Base-by-base conservation (phyloP, 768 basidiomycete genomes). In the Leccinum obscurum region DNA sequence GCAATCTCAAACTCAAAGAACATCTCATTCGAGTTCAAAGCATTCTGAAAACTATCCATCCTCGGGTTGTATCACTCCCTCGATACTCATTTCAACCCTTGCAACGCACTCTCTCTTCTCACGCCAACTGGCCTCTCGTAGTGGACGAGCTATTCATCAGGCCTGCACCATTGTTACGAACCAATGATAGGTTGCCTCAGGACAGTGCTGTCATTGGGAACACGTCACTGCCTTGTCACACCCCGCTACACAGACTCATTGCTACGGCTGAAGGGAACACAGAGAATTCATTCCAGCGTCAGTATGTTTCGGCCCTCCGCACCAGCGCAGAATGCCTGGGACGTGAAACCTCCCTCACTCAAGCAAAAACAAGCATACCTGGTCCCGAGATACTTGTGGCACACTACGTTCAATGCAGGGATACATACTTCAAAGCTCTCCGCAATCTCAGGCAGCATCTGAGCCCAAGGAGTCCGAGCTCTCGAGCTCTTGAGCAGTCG, bases 401-500 rank as follows among this genome's bases (percentile, higher is more conserved):
- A 3, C 51, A 69, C 51, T 63, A 71, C 26, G 6, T 10, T 26
- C 41, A 11, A 10, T 65, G 59, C 50, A 62, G 52, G 50, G 22
- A n/a, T 3, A 48, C 17, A 30, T 70, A 64, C 34, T 15, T 26
- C 1, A 7, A 55, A 4, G 30, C 15, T 2, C 48, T 60, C 3
- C 9, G 15, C 3, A 1, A 15, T 28, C 13, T 73, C 52, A 32
- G 30, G 34, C 22, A 55, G 3, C 4, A 24, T 34, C 62, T 68
- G 52, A 66, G 11, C 57, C 66, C 73, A 2, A 50, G 14, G 28
- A 68, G 51, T 32, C 8, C 20, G 9, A 58, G 58, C 3, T 73
- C 76, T 59, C 34, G 32, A 4, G 61, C 68, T 4, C 32, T 73
- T 2, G 22, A 50, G 13, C 35, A 48, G 17, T 62, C 72, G 0